Base-by-base conservation (phyloP, 2,329 filamentous ascomycete species). In the Colletotrichum destructivum region DNA sequence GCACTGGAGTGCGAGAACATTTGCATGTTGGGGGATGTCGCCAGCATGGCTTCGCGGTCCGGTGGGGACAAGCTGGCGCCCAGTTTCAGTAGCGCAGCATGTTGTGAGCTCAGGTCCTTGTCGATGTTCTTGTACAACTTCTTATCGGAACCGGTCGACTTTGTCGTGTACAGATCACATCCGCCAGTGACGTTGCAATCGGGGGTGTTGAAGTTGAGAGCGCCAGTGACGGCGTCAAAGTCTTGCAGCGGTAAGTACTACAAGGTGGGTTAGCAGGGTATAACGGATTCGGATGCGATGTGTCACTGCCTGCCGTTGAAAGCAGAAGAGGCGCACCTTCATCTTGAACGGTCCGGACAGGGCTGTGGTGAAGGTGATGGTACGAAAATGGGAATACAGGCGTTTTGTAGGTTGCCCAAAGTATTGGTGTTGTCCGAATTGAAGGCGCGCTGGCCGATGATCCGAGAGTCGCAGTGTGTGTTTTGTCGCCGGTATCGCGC, bases 41-140 rank as follows among this genome's bases (percentile, higher is more conserved):
- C 87, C 21, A 91, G 90, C 80, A 93, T 90, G 73, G 93, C 88
- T 74, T 91, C 88, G 69, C 91, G 91, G 75, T 95, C 91, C 1
- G 95, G 94, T 38, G 95, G 94, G 26, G 96, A 97, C 23, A 98
- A 88, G 59, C 94, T 95, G 21, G 94, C 94, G 40, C 96, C 95
- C 38, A 98, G 89, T 74, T 94, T 93, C 61, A 98, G 87, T 2
- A 97, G 89, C 9, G 95, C 94, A 76, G 95, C 93, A 87, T 98
- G 95, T 82, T 98, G 94, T 47, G 93, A 93, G 81, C 97, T 95
- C 71, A 99, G 90, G 40, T 94, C 95, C 79, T 93, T 91, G 80
- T 98, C 95, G 79, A 99, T 98, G 80, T 92, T 94, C 83, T 95
- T 97, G 87, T 98, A 98, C 11, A 99, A 87, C 81, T 98, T 98